Percentiles rank a stretch among this genome's conserved stretches.
phyloP scores from a whole-genome alignment of 495 filamentous ascomycete genomes.

The Glutinoglossum americanum region DNA sequence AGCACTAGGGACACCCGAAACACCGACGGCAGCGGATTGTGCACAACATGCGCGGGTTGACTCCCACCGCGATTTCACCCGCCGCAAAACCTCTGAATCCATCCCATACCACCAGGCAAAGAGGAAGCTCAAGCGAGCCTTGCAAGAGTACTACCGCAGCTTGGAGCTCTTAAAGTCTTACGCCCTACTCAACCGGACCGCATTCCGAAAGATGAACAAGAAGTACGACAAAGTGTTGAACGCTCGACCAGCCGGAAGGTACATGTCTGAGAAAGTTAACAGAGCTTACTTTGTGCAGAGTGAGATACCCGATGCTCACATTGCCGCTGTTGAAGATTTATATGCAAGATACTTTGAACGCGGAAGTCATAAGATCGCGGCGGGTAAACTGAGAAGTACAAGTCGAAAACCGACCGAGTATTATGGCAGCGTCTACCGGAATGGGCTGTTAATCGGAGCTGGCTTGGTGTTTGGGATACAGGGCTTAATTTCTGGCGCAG shows the following conservation, averaged over 20 bases:
- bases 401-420: constrained; percentile 42
- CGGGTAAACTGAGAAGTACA: constrained; percentile 57
- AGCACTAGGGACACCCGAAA: not conserved
- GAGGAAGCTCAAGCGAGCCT: constrained; percentile 66
- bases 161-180: constrained; percentile 84
- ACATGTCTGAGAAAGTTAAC: constrained; percentile 84
- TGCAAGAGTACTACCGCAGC: constrained; percentile 83
- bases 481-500: constrained; percentile 42
- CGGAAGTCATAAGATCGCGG: constrained; percentile 76
- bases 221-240: constrained; percentile 88
- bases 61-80: constrained; percentile 36
- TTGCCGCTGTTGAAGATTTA: constrained; percentile 63
- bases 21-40: not conserved
- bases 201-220: constrained; percentile 95
- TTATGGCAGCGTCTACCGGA: constrained; percentile 51
- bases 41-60: constrained; percentile 14
- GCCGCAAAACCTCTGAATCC: constrained; percentile 31
- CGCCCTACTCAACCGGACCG: constrained; percentile 68
- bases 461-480: constrained; percentile 55
- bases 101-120: constrained; percentile 71
- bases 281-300: constrained; percentile 77
- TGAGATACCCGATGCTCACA: constrained; percentile 54
- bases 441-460: constrained; percentile 55
- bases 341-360: constrained; percentile 85
- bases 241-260: constrained; percentile 51